These are phyloP conservation scores for Neurospora sp. DNA, from an alignment of 495 filamentous ascomycete genomes.

Conservation along the genomic window DNA sequence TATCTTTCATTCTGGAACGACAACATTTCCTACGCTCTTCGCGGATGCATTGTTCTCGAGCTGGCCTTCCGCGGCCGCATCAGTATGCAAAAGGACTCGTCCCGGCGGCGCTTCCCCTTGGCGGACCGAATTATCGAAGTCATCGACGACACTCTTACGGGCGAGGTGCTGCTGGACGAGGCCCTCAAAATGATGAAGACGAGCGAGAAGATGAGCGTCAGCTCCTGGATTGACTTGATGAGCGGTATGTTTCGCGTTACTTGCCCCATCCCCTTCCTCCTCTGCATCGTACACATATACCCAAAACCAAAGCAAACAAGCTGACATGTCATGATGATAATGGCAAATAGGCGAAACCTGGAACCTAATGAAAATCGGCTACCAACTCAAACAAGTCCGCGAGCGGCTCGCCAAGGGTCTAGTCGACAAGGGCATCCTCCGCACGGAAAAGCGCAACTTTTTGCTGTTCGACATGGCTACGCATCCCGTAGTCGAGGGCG, in stretches of 20 bases:
- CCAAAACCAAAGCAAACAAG: not conserved
- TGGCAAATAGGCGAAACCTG: constrained; percentile 76
- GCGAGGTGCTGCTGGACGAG: constrained; percentile 95
- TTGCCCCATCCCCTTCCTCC: not conserved
- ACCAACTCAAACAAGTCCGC: constrained; percentile 97
- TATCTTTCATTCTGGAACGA: constrained; percentile 99
- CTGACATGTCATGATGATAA: not conserved
- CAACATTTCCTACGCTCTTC: constrained; percentile 95
- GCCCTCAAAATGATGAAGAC: constrained; percentile 99
- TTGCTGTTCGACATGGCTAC: constrained; percentile 99
- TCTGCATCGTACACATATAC: not conserved
- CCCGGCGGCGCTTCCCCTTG: constrained; percentile 81
- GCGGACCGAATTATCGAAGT: constrained; percentile 92
- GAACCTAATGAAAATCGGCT: constrained; percentile 99
- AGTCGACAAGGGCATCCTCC: constrained; percentile 95
- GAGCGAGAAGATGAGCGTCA: constrained; percentile 99
- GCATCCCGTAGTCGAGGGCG: constrained; percentile 93
- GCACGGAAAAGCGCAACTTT: constrained; percentile 98
- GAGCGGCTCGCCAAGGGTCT: constrained; percentile 96
- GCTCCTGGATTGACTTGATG: constrained; percentile 96
- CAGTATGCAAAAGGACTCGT: constrained; percentile 96
- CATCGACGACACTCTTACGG: constrained; percentile 91
- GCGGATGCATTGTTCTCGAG: constrained; percentile 96
- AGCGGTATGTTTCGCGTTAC: constrained; percentile 54
- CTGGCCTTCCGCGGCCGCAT: constrained; percentile 91